Percentiles rank a stretch among this genome's conserved stretches.
Conservation (phyloP, 768 basidiomycete species). For the Pisolithus tinctorius region DNA sequence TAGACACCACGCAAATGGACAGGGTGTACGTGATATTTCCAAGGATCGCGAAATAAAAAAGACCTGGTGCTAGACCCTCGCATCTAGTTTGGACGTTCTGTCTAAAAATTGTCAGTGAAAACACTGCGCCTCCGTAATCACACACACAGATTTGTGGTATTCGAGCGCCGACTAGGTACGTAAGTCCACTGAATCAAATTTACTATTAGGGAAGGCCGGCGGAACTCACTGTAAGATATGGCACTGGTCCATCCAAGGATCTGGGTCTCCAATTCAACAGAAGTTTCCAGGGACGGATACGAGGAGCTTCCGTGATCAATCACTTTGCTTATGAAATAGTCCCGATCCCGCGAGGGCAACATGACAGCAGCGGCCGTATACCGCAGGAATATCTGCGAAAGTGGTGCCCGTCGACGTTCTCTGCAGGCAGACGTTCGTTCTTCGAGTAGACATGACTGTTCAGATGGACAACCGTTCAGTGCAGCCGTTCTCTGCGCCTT, state of each 20-base stretch:
- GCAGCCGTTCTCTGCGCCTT: constrained; percentile 1
- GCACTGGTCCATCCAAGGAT: constrained; percentile 86
- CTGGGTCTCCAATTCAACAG: constrained; percentile 59
- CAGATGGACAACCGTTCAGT: constrained; percentile 18
- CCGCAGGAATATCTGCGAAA: constrained; percentile 19
- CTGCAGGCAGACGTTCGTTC: constrained; percentile 10
- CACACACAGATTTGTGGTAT: constrained; percentile 81
- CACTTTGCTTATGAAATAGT: constrained; percentile 43
- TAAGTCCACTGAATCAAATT: constrained; percentile 8
- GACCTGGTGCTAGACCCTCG: constrained; percentile 85
- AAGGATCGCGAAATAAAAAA: constrained; percentile 92
- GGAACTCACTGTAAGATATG: constrained; percentile 64
- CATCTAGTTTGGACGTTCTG: constrained; percentile 86
- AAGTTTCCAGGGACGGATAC: constrained; percentile 20
- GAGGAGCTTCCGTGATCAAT: constrained; percentile 27
- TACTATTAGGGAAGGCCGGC: background rate
- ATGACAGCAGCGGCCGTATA: constrained; percentile 50
- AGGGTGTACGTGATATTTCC: constrained; percentile 80
- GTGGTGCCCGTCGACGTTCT: constrained; percentile 12
- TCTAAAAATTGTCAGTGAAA: constrained; percentile 37
- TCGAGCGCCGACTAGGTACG: constrained; percentile 56
- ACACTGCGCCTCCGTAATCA: constrained; percentile 1
- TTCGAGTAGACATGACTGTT: constrained; percentile 38
- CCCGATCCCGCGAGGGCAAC: constrained; percentile 63
- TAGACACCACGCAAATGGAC: constrained; percentile 77